phyloP scores from a whole-genome alignment of 2,329 filamentous ascomycete species.

The Seiridium cupressi region DNA sequence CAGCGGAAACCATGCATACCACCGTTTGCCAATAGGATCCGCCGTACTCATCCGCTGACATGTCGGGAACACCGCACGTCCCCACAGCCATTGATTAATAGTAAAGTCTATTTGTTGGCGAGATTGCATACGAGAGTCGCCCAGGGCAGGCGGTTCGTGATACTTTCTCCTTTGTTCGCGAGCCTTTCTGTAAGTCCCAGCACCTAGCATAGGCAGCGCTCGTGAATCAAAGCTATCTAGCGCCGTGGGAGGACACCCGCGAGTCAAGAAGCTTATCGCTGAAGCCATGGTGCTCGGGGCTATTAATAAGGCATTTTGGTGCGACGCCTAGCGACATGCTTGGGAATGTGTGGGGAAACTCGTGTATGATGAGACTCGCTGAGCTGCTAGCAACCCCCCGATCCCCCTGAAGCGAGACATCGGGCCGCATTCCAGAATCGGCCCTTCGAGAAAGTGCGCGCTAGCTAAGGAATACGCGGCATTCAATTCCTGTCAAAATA shows the following conservation, averaged over 20 bases:
- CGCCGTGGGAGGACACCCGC: too few species aligned
- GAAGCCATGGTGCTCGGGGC: neutral
- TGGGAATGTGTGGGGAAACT: neutral
- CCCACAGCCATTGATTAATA: neutral
- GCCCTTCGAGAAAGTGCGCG: neutral
- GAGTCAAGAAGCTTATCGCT: neutral
- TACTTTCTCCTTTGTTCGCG: neutral
- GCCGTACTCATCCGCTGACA: neutral
- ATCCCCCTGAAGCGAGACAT: conserved; percentile 2
- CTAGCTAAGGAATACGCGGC: neutral
- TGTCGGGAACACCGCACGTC: neutral
- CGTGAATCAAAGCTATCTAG: too few species aligned
- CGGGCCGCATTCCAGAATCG: conserved; percentile 6
- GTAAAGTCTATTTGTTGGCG: neutral
- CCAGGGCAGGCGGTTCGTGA: neutral
- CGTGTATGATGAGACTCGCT: neutral
- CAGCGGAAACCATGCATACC: conserved; percentile 3
- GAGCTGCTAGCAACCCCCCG: neutral
- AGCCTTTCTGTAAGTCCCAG: too few species aligned
- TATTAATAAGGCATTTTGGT: neutral
- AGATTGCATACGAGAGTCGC: neutral
- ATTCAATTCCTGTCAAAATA: too few species aligned
- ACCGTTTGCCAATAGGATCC: neutral
- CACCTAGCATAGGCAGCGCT: too few species aligned
- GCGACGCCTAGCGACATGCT: neutral